Evolutionary conservation across 1,139 yeast genomes (phyloP).

Genomic region (Tardiomyces blankii): DNA sequence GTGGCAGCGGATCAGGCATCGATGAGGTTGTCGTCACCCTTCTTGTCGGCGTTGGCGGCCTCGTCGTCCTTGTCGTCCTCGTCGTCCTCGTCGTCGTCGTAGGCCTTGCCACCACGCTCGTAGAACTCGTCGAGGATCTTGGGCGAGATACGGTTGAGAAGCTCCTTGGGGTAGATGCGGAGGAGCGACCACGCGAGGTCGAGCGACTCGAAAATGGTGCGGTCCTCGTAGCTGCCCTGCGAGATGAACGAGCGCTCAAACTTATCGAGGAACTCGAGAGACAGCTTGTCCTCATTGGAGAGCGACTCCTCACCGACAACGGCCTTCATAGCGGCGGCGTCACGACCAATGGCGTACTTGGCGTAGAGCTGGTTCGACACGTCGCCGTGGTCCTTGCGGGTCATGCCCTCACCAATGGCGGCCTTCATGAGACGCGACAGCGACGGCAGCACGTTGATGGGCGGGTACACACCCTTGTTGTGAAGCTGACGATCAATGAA

Average conservation of each 20-base stretch:
- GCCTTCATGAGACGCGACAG: constrained; percentile 97
- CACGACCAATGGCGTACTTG: constrained; percentile 98
- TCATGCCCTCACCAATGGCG: constrained; percentile 99
- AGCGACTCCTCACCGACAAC: constrained; percentile 99
- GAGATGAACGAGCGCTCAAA: constrained; percentile 90
- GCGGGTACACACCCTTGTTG: constrained; percentile 97
- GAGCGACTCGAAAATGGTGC: constrained; percentile 87
- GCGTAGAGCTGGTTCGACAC: constrained; percentile 98
- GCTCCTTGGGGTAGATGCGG: constrained; percentile 97
- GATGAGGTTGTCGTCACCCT: constrained; percentile 34
- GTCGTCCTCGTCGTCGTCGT: constrained; percentile 26
- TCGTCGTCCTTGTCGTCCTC: constrained; percentile 27
- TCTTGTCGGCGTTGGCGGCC: constrained; percentile 19
- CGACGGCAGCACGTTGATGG: constrained; percentile 95
- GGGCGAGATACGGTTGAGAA: constrained; percentile 97
- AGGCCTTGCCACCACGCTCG: constrained; percentile 52
- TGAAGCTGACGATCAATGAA: constrained; percentile 92
- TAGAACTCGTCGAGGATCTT: constrained; percentile 91
- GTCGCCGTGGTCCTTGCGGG: constrained; percentile 98
- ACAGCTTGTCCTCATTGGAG: constrained; percentile 92
- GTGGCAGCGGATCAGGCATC: constrained; percentile 28
- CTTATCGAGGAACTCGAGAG: constrained; percentile 93
- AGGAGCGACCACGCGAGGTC: constrained; percentile 97
- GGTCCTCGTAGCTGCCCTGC: constrained; percentile 94
- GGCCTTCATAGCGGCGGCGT: constrained; percentile 99